Evolutionary conservation across 495 filamentous ascomycete species (phyloP), one percentile per base, ranked within the genome.

Genomic region (Daldinia grandis): DNA sequence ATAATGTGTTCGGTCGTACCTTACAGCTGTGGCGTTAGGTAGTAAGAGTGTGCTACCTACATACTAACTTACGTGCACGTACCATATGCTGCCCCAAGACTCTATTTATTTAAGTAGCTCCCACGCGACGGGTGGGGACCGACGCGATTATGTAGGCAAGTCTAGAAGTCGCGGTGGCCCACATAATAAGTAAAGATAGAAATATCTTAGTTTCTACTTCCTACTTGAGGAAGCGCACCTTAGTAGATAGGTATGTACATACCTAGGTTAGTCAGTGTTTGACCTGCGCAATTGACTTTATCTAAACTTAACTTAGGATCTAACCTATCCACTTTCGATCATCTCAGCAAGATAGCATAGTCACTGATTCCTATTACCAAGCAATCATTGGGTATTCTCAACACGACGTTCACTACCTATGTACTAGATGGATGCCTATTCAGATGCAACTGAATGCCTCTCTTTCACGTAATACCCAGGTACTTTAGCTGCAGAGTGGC

Each of bases 41-140:
- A 7, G 51, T 53, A 55, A 53, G 53, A 24, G 3, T 21, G 17
- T 44, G n/a, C 17, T 17, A 44, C 31, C 12, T 10, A 35, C 12
- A 60, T 28, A 65, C 54, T 67, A 67, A 64, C 63, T 67, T 47
- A 31, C 42, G 15, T 44, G 69, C 69, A 72, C 69, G 19, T 59
- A 64, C 38, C 64, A 60, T 54, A 61, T 53, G 24, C 24, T 56
- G 59, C 37, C 38, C 40, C 31, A 21, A 55, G 58, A 72, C 49
- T n/a, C 54, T 54, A 63, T 55, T 55, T 54, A 59, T 53, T 63
- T 24, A 63, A n/a, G 49, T 14, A 38, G 59, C 28, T 72, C 65
- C 70, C 70, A 73, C 65, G 70, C 61, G 70, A 68, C 57, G 53
- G 70, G 70, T 68, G 70, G 70, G 50, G 64, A 64, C 60, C 42